phyloP scores from a whole-genome alignment of 306 rosid genomes.

The Trichosanthes truncata region DNA sequence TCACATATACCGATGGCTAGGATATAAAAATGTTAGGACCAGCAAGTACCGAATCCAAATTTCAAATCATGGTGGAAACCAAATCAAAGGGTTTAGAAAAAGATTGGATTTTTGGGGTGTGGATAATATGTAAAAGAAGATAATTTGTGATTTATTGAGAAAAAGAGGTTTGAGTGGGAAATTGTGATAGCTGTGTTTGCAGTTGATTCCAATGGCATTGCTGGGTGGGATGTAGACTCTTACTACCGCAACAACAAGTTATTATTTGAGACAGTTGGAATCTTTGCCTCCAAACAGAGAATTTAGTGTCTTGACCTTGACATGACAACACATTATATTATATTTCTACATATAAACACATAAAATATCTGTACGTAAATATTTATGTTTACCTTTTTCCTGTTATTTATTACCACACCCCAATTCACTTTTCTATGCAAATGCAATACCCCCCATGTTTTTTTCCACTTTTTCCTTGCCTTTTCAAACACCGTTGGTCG shows the following conservation, averaged over 20 bases:
- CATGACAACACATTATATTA: background rate
- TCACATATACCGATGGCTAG: no score
- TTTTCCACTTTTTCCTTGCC: no score
- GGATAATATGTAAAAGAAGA: background rate
- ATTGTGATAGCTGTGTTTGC: no score
- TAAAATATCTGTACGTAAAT: background rate
- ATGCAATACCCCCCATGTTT: no score
- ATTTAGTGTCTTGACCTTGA: background rate
- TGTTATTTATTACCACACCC: background rate
- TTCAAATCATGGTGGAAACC: background rate
- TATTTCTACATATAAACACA: background rate
- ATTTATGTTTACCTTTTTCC: background rate
- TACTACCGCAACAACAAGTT: slow-evolving; percentile 6
- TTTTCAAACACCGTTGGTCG: background rate
- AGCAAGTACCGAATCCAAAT: background rate
- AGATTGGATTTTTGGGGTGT: background rate
- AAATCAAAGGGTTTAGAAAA: background rate
- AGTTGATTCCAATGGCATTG: background rate
- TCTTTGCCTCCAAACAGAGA: slow-evolving; percentile 11
- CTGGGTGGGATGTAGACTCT: slow-evolving; percentile 6
- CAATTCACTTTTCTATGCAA: background rate
- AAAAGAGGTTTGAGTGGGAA: no score
- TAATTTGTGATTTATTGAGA: no score
- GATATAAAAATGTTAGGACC: background rate
- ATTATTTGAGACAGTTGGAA: slow-evolving; percentile 14